These are phyloP conservation scores for Tricholoma hemisulphureum DNA, from an alignment of 768 basidiomycete species.

Conservation along the genomic window DNA sequence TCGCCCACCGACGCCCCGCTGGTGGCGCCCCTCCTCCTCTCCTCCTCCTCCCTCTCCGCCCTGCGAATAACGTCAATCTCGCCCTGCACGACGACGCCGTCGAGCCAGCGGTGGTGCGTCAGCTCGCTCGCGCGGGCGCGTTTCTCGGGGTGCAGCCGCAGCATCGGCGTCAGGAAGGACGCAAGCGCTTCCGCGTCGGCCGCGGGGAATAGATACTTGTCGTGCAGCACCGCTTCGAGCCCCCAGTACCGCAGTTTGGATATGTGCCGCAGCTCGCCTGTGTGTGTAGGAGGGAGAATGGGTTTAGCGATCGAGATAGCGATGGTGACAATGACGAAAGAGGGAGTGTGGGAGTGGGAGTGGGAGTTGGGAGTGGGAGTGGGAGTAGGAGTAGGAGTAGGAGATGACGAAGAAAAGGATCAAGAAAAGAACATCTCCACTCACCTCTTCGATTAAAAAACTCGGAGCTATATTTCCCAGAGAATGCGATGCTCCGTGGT, in stretches of 20 bases:
- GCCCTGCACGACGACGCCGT: constrained; percentile 81
- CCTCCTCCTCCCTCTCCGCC: constrained; percentile 54
- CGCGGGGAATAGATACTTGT: constrained; percentile 93
- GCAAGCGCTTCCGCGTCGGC: constrained; percentile 79
- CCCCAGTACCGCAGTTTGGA: constrained; percentile 94
- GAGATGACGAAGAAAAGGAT: too few species aligned
- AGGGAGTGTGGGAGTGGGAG: background rate
- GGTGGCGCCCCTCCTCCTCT: too few species aligned
- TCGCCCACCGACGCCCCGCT: background rate
- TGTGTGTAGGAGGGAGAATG: background rate
- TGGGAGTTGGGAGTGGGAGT: background rate
- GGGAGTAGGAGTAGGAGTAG: background rate
- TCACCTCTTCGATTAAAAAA: constrained; percentile 95
- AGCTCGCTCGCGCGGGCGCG: constrained; percentile 88
- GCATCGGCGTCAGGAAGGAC: constrained; percentile 85
- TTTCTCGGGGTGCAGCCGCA: constrained; percentile 83
- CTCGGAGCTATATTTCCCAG: constrained; percentile 90
- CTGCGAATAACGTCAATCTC: constrained; percentile 80
- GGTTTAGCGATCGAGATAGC: too few species aligned
- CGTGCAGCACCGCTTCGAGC: constrained; percentile 74
- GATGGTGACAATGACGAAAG: too few species aligned
- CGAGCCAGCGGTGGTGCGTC: constrained; percentile 84
- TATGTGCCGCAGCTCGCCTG: constrained; percentile 87
- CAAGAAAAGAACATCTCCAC: constrained; percentile 16
- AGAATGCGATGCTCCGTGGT: constrained; percentile 77